A percentile compares a stretch with the other conserved stretches of the same genome.
phyloP scores from a whole-genome alignment of 1,284 basidiomycete species.

The Volvariella surrecta region DNA sequence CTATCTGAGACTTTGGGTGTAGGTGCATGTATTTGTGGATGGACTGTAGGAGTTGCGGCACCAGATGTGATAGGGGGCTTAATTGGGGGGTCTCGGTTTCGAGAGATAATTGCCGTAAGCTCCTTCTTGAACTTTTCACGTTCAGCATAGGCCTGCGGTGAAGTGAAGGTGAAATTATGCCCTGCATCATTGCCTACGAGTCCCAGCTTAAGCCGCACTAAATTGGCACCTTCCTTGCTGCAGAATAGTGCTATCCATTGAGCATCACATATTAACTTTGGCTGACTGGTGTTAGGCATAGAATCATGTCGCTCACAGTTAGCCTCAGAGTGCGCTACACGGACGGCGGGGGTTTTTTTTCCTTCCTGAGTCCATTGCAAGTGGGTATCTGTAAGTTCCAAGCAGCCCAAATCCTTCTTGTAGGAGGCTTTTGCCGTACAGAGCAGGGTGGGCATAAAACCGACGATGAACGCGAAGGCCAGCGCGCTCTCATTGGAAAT shows the following conservation, averaged over 20 bases:
- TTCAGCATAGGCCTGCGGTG: conserved; percentile 51
- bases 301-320: conserved; percentile 41
- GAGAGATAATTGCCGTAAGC: conserved; percentile 64
- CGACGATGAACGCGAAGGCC: conserved; percentile 9
- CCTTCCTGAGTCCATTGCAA: conserved; percentile 71
- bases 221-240: conserved; percentile 70
- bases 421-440: conserved; percentile 69
- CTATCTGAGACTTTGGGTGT: neutral
- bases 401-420: conserved; percentile 68
- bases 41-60: conserved; percentile 15
- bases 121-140: conserved; percentile 76
- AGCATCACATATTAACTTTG: conserved; percentile 7
- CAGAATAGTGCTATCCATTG: conserved; percentile 61
- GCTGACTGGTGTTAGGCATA: neutral
- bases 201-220: conserved; percentile 68
- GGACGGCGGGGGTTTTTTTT: conserved; percentile 48
- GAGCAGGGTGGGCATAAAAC: conserved; percentile 40
- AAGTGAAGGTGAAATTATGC: conserved; percentile 75
- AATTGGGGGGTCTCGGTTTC: conserved; percentile 42
- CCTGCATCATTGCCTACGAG: conserved; percentile 57
- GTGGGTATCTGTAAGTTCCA: conserved; percentile 59
- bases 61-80: neutral
- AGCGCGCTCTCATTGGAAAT: conserved; percentile 2
- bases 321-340: conserved; percentile 51
- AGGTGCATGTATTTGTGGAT: conserved; percentile 16